Conservation (phyloP, 495 filamentous ascomycete genomes). For the Arthonia radiata region DNA sequence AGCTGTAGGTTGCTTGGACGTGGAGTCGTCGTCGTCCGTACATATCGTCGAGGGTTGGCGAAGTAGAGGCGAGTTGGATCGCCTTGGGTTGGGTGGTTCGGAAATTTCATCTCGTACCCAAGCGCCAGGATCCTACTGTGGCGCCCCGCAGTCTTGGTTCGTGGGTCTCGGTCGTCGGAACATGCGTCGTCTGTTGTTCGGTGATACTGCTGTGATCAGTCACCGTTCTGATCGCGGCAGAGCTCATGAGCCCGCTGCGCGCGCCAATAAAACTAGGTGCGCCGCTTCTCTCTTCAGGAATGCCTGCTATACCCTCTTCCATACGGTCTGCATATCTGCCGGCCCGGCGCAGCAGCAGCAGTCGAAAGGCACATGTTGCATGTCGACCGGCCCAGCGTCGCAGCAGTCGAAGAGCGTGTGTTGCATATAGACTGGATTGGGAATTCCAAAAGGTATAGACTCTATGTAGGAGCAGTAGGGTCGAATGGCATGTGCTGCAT, state of each 20-base stretch:
- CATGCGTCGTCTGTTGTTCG: too few relatives aligned
- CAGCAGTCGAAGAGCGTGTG: conserved; percentile 17
- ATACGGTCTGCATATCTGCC: conserved; percentile 10
- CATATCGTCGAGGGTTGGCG: too few relatives aligned
- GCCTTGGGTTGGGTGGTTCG: too few relatives aligned
- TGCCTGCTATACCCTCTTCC: conserved; percentile 13
- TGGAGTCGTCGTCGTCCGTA: too few relatives aligned
- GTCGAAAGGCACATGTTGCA: too few relatives aligned
- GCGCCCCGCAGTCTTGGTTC: too few relatives aligned
- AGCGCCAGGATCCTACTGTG: too few relatives aligned
- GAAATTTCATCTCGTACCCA: too few relatives aligned
- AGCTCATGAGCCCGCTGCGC: conserved; percentile 10
- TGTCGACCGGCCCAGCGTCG: conserved; percentile 1
- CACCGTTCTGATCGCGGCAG: conserved; percentile 8
- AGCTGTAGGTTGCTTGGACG: too few relatives aligned
- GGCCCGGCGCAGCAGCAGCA: too few relatives aligned
- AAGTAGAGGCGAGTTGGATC: too few relatives aligned
- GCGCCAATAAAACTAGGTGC: conserved; percentile 9
- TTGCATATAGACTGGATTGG: conserved; percentile 7
- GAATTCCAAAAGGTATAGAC: conserved; percentile 5
- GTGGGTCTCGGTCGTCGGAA: too few relatives aligned
- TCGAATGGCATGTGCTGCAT: conserved; percentile 19
- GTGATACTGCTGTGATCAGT: conserved; percentile 8
- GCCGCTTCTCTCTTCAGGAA: conserved; percentile 9
- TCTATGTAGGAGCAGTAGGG: conserved; percentile 15